Conservation (phyloP, 1,284 basidiomycete species). For the Neotropicomus parvogracilis region DNA sequence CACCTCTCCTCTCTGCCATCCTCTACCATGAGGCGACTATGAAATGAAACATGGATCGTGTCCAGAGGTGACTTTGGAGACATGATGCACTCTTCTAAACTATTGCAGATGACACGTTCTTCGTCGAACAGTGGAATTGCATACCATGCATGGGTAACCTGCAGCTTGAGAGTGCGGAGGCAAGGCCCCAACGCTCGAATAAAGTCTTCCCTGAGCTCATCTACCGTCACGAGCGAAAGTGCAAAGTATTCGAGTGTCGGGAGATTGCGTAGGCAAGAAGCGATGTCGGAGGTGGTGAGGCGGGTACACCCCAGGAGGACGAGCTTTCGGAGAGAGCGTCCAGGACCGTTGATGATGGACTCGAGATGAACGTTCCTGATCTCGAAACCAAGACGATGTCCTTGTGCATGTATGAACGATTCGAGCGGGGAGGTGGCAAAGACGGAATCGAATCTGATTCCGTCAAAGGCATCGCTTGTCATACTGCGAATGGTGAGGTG, state of each 20-base stretch:
- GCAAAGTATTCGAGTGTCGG: slow-evolving; percentile 38
- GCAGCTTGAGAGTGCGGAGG: slow-evolving; percentile 35
- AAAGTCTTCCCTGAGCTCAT: slow-evolving; percentile 37
- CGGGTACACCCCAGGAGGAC: slow-evolving; percentile 38
- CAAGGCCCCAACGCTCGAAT: slow-evolving; percentile 32
- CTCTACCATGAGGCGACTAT: slow-evolving; percentile 26
- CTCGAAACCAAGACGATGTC: slow-evolving; percentile 38
- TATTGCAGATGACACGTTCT: slow-evolving; percentile 32
- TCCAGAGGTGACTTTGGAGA: slow-evolving; percentile 7
- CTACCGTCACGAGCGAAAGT: slow-evolving; percentile 36
- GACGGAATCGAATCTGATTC: slow-evolving; percentile 25
- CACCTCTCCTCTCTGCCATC: slow-evolving; percentile 28
- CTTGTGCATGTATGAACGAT: slow-evolving; percentile 37
- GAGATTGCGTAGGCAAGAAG: slow-evolving; percentile 31
- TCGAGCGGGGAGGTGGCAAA: slow-evolving; percentile 32
- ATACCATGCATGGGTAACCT: slow-evolving; percentile 36
- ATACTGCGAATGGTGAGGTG: slow-evolving; percentile 35
- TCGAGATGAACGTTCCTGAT: slow-evolving; percentile 36
- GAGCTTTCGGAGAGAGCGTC: slow-evolving; percentile 33
- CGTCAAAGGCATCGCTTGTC: slow-evolving; percentile 39
- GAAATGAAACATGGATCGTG: slow-evolving; percentile 29
- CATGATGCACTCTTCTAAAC: slow-evolving; percentile 21
- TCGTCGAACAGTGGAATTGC: slow-evolving; percentile 31
- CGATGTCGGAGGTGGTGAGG: slow-evolving; percentile 32
- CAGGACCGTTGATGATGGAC: slow-evolving; percentile 30